Evolutionary conservation across 495 filamentous ascomycete species (phyloP).

Genomic region (Aspergillus carlsbadensis): DNA sequence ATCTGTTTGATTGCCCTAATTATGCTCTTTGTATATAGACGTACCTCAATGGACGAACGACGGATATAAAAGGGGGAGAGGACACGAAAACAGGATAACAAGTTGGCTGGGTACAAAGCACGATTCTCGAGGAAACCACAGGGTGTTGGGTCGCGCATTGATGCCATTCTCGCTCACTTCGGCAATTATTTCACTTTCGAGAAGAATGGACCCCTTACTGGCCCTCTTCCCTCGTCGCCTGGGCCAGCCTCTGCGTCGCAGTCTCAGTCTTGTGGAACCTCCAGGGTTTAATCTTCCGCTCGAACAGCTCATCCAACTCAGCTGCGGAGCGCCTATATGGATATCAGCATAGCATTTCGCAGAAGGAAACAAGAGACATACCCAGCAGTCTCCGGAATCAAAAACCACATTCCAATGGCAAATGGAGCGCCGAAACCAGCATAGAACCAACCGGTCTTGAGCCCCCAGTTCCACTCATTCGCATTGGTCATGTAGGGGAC

Average conservation of each 20-base stretch:
- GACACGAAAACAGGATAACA: too few species aligned
- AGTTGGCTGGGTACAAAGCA: too few species aligned
- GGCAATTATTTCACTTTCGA: too few species aligned
- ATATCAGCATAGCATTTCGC: background rate
- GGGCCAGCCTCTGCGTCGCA: constrained; percentile 5
- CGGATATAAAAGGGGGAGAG: too few species aligned
- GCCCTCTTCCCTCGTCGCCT: background rate
- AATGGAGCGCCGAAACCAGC: constrained; percentile 9
- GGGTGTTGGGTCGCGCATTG: too few species aligned
- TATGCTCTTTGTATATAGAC: background rate
- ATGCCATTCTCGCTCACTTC: too few species aligned
- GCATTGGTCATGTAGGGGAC: constrained; percentile 16
- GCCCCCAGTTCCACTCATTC: constrained; percentile 13
- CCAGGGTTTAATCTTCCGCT: constrained; percentile 12
- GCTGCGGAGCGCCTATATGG: constrained; percentile 2
- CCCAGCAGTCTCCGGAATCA: constrained; percentile 12
- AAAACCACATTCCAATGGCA: constrained; percentile 14
- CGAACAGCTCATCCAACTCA: constrained; percentile 13
- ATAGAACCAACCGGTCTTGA: constrained; percentile 17
- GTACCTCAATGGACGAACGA: too few species aligned
- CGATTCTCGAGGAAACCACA: too few species aligned
- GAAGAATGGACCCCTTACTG: background rate
- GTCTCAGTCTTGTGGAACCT: constrained; percentile 14
- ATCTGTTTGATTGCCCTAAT: too few species aligned
- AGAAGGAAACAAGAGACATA: background rate